Evolutionary conservation across 306 rosid genomes (phyloP).

Genomic region (Cyamopsis tetragonoloba): DNA sequence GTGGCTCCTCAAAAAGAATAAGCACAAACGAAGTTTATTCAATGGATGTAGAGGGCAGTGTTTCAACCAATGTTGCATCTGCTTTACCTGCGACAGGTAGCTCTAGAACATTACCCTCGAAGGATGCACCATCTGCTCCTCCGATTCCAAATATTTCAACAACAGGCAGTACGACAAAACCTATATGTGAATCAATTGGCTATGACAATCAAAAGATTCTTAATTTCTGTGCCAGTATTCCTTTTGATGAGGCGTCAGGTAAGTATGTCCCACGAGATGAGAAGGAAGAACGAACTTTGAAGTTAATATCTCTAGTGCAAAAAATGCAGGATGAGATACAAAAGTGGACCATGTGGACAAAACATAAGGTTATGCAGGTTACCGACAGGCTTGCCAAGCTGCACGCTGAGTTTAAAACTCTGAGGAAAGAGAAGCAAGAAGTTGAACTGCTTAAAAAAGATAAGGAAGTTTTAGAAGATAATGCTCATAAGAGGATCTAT

Average conservation of each 20-base stretch:
- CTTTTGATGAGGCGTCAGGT: slow-evolving; percentile 42
- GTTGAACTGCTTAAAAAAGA: slow-evolving; percentile 33
- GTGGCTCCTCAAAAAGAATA: slow-evolving; percentile 23
- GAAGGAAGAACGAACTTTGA: slow-evolving; percentile 46
- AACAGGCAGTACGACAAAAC: slow-evolving; percentile 10
- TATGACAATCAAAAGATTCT: slow-evolving; percentile 16
- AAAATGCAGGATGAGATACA: slow-evolving; percentile 43
- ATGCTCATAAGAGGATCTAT: slow-evolving; percentile 48
- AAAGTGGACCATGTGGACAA: slow-evolving; percentile 58
- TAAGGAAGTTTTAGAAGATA: slow-evolving; percentile 42
- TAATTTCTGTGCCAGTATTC: slow-evolving; percentile 45
- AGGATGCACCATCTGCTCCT: slow-evolving; percentile 28
- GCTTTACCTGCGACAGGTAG: slow-evolving; percentile 26
- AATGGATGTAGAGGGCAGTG: background rate
- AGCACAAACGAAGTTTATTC: slow-evolving; percentile 25
- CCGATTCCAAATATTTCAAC: slow-evolving; percentile 18
- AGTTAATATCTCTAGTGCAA: slow-evolving; percentile 40
- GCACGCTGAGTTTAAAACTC: slow-evolving; percentile 41
- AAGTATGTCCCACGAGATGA: slow-evolving; percentile 42
- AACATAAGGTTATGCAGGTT: slow-evolving; percentile 59
- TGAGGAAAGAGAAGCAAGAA: slow-evolving; percentile 49
- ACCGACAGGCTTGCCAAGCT: slow-evolving; percentile 44
- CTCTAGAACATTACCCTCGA: slow-evolving; percentile 25
- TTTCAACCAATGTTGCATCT: slow-evolving; percentile 32
- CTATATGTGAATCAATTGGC: slow-evolving; percentile 16